Evolutionary conservation across 1,139 yeast species (phyloP), one percentile per base, ranked within the genome.

Genomic region (Taphrina flavorubra): DNA sequence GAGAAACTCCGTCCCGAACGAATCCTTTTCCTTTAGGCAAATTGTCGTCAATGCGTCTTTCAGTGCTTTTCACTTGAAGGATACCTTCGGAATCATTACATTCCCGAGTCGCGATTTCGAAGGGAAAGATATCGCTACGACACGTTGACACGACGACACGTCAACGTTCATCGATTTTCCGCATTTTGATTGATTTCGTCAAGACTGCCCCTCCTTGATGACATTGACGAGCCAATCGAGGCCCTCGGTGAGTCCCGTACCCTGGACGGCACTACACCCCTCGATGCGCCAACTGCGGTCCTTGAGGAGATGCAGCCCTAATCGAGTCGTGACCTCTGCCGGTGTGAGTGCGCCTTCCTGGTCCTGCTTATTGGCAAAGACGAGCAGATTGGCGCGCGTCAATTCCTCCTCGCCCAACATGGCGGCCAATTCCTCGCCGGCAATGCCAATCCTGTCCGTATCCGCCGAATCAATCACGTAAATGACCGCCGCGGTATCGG

Each of bases 201-300:
- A 58, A 6, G 62, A 42, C 18, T 60, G 65, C 1, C 58, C 68
- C 20, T 94, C 99, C 78, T 90, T 90, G 73, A 94, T 92, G 59
- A 92, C 97, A 76, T 94, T 97, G 79, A 92, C 95, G 75, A 94
- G 80, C 74, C 99, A 94, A 78, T 94, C 98, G 76, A 94, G 84
- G 65, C 99, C 99, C 78, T 94, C 98, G 20, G n/a, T 42, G 37
- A 68, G 61, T 2, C 70, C 99, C 77, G 94, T 97, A 60, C 99
- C 99, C 73, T 91, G 89, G 71, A 92, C 86, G 36, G 99, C 99
- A 80, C 97, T 89, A 74, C 97, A 89, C 5, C 97, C 97, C 72
- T 92, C 97, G 73, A 94, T 94, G 75, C 97, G 90, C 99, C 99
- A 94, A 77, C 96, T 90, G 78, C 99, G 85, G 78, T 94, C 99